Conservation (phyloP, 768 basidiomycete genomes). For the Phanerodontia chrysosporium region DNA sequence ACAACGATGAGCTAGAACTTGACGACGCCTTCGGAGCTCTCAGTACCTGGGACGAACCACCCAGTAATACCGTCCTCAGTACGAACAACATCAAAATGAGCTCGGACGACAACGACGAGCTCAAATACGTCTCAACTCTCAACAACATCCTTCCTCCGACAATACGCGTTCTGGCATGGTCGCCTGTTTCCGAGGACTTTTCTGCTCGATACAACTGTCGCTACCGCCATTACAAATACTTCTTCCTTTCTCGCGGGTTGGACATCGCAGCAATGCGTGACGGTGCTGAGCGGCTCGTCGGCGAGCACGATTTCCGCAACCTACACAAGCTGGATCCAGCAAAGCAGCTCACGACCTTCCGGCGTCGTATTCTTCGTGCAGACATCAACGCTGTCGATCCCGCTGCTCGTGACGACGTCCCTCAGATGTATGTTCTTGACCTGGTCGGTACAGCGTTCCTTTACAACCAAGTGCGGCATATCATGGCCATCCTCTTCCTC, state of each 20-base stretch:
- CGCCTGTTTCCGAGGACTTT: constrained; percentile 74
- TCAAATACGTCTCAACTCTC: constrained; percentile 74
- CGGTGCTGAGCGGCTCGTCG: constrained; percentile 68
- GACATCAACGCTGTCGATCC: constrained; percentile 46
- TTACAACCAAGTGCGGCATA: constrained; percentile 94
- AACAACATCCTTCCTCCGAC: constrained; percentile 87
- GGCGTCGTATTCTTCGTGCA: constrained; percentile 62
- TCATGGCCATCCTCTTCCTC: constrained; percentile 88
- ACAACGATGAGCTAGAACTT: constrained; percentile 18
- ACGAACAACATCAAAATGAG: constrained; percentile 11
- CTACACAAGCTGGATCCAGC: constrained; percentile 89
- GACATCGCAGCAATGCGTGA: constrained; percentile 72
- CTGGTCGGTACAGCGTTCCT: constrained; percentile 86
- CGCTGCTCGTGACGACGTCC: constrained; percentile 16
- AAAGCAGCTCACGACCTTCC: constrained; percentile 86
- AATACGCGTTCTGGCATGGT: constrained; percentile 92
- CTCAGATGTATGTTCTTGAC: constrained; percentile 65
- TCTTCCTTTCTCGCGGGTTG: constrained; percentile 70
- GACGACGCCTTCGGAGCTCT: constrained; percentile 40
- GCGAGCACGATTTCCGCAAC: constrained; percentile 94
- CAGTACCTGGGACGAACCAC: constrained; percentile 28
- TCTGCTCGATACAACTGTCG: constrained; percentile 87
- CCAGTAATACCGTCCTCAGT: constrained; percentile 16
- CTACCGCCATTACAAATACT: constrained; percentile 95
- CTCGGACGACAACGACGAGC: constrained; percentile 48